phyloP scores from a whole-genome alignment of 768 basidiomycete genomes.

The Hydnomerulius pinastri region DNA sequence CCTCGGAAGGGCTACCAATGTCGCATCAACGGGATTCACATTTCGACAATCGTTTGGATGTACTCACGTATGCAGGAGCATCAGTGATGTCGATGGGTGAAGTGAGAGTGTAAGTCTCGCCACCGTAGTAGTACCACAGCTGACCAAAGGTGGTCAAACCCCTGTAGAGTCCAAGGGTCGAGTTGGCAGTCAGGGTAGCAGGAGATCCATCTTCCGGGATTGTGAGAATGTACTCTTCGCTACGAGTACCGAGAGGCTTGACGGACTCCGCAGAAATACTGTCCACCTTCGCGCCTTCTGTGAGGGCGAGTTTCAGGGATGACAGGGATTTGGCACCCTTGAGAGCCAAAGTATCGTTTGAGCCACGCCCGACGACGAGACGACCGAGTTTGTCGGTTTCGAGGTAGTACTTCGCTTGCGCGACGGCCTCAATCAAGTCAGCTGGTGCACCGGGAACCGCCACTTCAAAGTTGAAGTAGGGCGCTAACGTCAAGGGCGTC shows the following conservation, averaged over 20 bases:
- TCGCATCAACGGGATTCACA: not conserved
- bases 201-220: slow-evolving; percentile 38
- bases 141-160: slow-evolving; percentile 59
- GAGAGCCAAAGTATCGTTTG: slow-evolving; percentile 31
- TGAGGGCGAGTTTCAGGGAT: slow-evolving; percentile 31
- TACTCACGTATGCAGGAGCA: slow-evolving; percentile 47
- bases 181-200: slow-evolving; percentile 44
- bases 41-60: not conserved
- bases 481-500: slow-evolving; percentile 24
- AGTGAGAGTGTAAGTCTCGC: slow-evolving; percentile 37
- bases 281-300: slow-evolving; percentile 9
- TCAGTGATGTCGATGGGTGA: slow-evolving; percentile 47
- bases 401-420: slow-evolving; percentile 32
- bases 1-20: slow-evolving; percentile 39
- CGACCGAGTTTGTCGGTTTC: slow-evolving; percentile 38
- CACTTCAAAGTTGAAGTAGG: slow-evolving; percentile 32
- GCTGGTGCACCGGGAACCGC: slow-evolving; percentile 24
- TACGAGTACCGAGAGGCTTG: slow-evolving; percentile 34
- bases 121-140: slow-evolving; percentile 46
- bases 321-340: slow-evolving; percentile 24
- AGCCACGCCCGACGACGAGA: slow-evolving; percentile 43
- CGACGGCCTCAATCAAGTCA: slow-evolving; percentile 38
- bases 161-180: slow-evolving; percentile 51
- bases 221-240: slow-evolving; percentile 46
- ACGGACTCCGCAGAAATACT: slow-evolving; percentile 40